Evolutionary conservation across 495 filamentous ascomycete genomes (phyloP).

Genomic region (Aspergillus nidulans): DNA sequence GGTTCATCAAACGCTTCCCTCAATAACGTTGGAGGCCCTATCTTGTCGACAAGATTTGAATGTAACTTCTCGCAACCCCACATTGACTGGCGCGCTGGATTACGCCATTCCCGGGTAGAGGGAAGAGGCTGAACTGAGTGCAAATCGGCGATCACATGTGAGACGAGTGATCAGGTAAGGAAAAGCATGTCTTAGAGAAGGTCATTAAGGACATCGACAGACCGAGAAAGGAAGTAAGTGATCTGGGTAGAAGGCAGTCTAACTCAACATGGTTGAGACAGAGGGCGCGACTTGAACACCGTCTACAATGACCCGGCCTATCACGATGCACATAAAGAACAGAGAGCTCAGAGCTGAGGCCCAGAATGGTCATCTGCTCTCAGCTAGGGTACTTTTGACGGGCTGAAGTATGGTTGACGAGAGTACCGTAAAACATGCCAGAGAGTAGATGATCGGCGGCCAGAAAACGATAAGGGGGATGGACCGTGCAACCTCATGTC

Average conservation of each 20-base stretch:
- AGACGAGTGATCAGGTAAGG: slow-evolving; percentile 5
- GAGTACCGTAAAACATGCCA: too few relatives aligned
- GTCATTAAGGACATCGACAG: background rate
- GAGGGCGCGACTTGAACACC: background rate
- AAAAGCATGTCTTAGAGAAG: background rate
- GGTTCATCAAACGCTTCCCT: background rate
- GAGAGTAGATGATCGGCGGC: slow-evolving; percentile 6
- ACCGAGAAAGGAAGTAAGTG: background rate
- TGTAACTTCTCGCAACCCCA: background rate
- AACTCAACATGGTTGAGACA: slow-evolving; percentile 3
- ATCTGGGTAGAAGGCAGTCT: background rate
- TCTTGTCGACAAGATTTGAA: background rate
- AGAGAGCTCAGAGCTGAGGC: background rate
- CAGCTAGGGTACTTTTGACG: slow-evolving; percentile 4
- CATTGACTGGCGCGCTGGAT: background rate
- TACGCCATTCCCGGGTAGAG: background rate
- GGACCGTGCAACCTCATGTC: slow-evolving; percentile 9
- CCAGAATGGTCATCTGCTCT: slow-evolving; percentile 11
- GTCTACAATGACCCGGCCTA: slow-evolving; percentile 1
- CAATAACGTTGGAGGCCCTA: too few relatives aligned
- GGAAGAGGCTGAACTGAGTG: background rate
- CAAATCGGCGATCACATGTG: slow-evolving; percentile 2
- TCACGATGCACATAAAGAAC: background rate
- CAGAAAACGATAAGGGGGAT: slow-evolving; percentile 2
- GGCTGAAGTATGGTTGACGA: background rate